A percentile compares a stretch with the other conserved stretches of the same genome.
Conservation (phyloP, 805 yeast genomes). For the Torulaspora delbrueckii region DNA sequence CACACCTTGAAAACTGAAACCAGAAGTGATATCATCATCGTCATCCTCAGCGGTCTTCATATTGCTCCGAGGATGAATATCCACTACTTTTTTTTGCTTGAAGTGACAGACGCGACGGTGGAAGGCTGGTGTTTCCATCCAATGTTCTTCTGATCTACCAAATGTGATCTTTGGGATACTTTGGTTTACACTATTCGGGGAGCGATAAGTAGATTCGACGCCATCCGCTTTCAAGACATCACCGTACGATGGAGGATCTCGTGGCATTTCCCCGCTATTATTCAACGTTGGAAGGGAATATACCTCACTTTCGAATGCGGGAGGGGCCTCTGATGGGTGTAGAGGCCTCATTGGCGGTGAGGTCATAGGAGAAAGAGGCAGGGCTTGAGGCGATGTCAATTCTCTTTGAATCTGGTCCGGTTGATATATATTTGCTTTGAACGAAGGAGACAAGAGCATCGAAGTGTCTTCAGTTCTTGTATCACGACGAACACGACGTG, state of each 20-base stretch:
- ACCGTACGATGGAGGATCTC: constrained; percentile 36
- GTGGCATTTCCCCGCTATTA: constrained; percentile 17
- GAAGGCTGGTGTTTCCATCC: background rate
- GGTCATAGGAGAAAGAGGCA: constrained; percentile 51
- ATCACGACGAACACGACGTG: constrained; percentile 11
- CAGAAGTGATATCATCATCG: constrained; percentile 32
- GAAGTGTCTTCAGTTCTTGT: constrained; percentile 12
- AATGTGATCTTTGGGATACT: constrained; percentile 10
- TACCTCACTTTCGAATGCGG: constrained; percentile 18
- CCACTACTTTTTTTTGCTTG: constrained; percentile 4
- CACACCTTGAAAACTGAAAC: constrained; percentile 33
- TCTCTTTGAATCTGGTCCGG: constrained; percentile 47
- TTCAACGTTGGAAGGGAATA: constrained; percentile 1
- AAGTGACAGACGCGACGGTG: background rate
- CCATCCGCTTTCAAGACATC: constrained; percentile 24
- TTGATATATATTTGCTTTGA: constrained; percentile 48
- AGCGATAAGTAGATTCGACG: constrained; percentile 1
- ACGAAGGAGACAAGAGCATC: constrained; percentile 28
- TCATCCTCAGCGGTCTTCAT: constrained; percentile 1
- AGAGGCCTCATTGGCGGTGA: constrained; percentile 38
- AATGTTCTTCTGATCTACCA: constrained; percentile 10
- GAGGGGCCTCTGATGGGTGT: constrained; percentile 17
- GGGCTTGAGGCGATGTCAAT: constrained; percentile 59
- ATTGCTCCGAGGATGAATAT: background rate
- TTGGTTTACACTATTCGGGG: background rate